Evolutionary conservation across 2,329 filamentous ascomycete species (phyloP).

Genomic region (Gaeumannomyces sp.): DNA sequence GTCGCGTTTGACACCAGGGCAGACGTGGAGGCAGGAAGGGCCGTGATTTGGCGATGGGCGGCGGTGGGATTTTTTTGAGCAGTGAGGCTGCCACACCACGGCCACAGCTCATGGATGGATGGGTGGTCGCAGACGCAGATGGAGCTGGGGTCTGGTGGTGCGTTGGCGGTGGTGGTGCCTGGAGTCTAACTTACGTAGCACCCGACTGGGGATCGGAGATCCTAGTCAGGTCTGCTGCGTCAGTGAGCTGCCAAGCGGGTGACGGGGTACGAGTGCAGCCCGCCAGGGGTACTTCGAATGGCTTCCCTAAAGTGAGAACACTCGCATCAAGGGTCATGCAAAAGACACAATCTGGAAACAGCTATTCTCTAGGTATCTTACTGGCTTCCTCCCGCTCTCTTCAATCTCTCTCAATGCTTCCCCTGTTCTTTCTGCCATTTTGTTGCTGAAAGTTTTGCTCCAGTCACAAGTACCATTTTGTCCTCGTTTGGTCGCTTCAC

Average conservation of each 20-base stretch:
- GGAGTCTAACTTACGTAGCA: background rate
- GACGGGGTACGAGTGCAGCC: too few species aligned
- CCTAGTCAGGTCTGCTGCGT: background rate
- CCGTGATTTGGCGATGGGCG: background rate
- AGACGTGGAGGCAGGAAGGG: background rate
- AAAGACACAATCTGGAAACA: too few species aligned
- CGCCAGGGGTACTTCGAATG: too few species aligned
- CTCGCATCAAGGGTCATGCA: too few species aligned
- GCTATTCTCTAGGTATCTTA: too few species aligned
- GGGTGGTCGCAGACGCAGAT: too few species aligned
- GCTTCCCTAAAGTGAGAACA: too few species aligned
- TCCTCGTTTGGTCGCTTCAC: background rate
- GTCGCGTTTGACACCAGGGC: background rate
- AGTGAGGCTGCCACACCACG: background rate
- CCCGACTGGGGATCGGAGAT: background rate
- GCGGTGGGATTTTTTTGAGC: conserved; percentile 1
- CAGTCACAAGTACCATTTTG: background rate
- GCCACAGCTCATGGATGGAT: background rate
- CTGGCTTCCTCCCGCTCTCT: too few species aligned
- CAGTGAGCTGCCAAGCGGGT: background rate
- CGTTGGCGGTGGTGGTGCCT: background rate
- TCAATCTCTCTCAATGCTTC: too few species aligned
- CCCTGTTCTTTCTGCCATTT: too few species aligned
- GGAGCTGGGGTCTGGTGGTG: too few species aligned
- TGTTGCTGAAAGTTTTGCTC: too few species aligned